Evolutionary conservation across 495 filamentous ascomycete species (phyloP), one percentile per base, ranked within the genome.

Genomic region (Staphylotrichum tortipilum): DNA sequence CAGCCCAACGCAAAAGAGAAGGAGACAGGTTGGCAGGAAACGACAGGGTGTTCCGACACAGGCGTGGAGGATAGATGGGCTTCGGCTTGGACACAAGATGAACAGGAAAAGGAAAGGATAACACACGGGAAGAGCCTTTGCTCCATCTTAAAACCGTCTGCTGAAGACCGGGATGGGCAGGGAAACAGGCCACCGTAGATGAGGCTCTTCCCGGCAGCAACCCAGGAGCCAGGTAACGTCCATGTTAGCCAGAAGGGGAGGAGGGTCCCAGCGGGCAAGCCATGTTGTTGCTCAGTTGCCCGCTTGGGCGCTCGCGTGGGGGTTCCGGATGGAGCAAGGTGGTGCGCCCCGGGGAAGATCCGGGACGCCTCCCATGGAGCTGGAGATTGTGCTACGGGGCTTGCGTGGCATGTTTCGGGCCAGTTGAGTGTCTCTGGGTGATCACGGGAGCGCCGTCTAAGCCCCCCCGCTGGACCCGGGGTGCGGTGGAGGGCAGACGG

Each of bases 391-490:
- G 50, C 22, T 4, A 38, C 42, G 24, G 35, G 50, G 28, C 11
- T 39, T 42, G 50, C 50, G 43, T 52, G 50, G 50, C 43, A 47
- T 40, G 36, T 33, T 40, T 24, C 17, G 18, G 49, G 33, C 15
- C 49, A 51, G 40, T 44, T 45, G 36, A 41, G 33, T n/a, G 33
- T 17, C 22, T 6, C 14, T n/a, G 24, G 4, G 17, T 39, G 46
- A 34, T 48, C 46, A 48, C 26, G 46, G 15, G 46, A 38, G 22
- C 46, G 18, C 11, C 18, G 35, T 28, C 7, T n/a, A 19, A 21
- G 12, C 24, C 14, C 22, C 15, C 23, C 23, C 14, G 26, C 14
- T 33, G 37, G 14, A 22, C 10, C 44, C 44, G 44, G 44, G 44
- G 44, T 35, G 17, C 43, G 9, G 21, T 46, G 15, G 31, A 30